Base-by-base conservation (phyloP, 2,329 filamentous ascomycete species). In the Exophiala dermatitidis region DNA sequence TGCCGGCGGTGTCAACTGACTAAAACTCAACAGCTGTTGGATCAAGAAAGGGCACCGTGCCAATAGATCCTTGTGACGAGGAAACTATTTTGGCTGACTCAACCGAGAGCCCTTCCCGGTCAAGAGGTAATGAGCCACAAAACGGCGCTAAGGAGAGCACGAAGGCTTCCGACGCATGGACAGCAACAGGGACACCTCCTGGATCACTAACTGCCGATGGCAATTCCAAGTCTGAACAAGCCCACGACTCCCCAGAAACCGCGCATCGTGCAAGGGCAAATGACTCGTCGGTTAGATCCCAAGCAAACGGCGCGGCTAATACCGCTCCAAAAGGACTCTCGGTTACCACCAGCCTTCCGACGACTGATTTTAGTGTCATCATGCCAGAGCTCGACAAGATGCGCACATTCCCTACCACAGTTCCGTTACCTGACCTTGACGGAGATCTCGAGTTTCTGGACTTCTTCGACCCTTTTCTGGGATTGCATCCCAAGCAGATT, bases 381-480 rank as follows among this genome's bases (percentile, higher is more conserved):
- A 49, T 57, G 5, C 52, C 50, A 8, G 51, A 57, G 9, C 47
- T 57, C n/a, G 51, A 57, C 31, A 53, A 54, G 41, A 54, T 57
- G 51, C 54, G 54, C 28, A 57, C 54, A 8, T 57, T 57, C 33
- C 54, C 54, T 4, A 57, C 46, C 19, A 54, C 54, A 26, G 51
- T 57, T 4, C 51, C 54, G 37, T 41, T 57, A 33, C 54, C 54
- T n/a, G 54, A 57, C 33, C 48, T 56, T 8, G 52, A 57, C 32
- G 55, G 50, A 6, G 57, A 54, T 36, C 42, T 57, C 32, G 56
- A 55, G n/a, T 55, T 58, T 30, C 56, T 58, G 8, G 52, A 58
- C 26, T 58, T 58, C 52, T 58, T 58, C 50, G 56, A 58, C 19
- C 56, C 56, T 3, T 58, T 58, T 33, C 26, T 55, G 9, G 56